Evolutionary conservation across 2,329 filamentous ascomycete species (phyloP), one percentile per base, ranked within the genome.

Genomic region (Hypomyces rosellus): DNA sequence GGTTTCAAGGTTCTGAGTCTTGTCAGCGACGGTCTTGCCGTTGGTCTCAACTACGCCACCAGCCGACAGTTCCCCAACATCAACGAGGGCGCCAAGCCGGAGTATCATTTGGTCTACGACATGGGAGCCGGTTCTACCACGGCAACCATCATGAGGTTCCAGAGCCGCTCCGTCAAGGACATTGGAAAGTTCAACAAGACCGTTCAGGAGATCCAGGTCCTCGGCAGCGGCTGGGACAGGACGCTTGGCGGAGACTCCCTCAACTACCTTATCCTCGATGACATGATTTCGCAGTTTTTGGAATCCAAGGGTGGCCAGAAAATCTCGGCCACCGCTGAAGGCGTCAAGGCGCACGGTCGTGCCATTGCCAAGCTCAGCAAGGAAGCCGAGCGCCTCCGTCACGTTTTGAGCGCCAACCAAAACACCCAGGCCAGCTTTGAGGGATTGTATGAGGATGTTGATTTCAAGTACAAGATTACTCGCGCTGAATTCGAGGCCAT

Each of bases 91-190:
- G 86, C 81, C 57, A 90, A 90, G 73, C 86, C 93, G 1, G 93
- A 99, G 69, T 82, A 91, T 61, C 89, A 99, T 71, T 73, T 99
- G 66, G 82, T 99, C 30, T 99, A 93, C 64, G 93, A 99, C 65
- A 97, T 99, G 91, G 93, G 93, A 58, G 91, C 93, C 58, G 93
- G 93, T 4, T 96, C 89, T 42, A 88, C 92, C 33, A 95, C 89
- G 61, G 92, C 92, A 4, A 93, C 90, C 6, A 75, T 99, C 47
- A 72, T 99, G 65, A 86, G 85, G 61, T 96, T 99, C 72, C 91
- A 96, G 68, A 87, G 88, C 65, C 85, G 86, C 59, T 84, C 80
- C 2, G 85, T 97, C 55, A 99, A 97, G 76, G 92, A 96, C 60
- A 72, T 92, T 49, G 91, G 90, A 57, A 90, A 88, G 67, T 92